Evolutionary conservation across 495 filamentous ascomycete species (phyloP), one percentile per base, ranked within the genome.

Genomic region (Podospora anserina): DNA sequence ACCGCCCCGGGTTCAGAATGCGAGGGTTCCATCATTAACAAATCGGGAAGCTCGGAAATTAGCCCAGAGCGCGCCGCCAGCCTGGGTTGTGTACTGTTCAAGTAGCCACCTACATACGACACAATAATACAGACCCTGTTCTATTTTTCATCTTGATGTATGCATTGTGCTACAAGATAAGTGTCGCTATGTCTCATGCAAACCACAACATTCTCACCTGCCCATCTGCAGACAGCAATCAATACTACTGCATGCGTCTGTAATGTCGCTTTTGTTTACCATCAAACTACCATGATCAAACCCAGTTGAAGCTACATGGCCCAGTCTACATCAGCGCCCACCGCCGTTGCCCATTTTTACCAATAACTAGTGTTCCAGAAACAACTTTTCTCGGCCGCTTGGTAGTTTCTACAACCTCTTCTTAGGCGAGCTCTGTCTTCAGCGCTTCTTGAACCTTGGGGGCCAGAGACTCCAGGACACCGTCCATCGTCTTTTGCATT

Each of bases 401-500:
- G 19, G 15, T 5, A 49, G 3, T 49, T 49, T 6, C 5, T 49
- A 9, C 7, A 39, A 49, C 30, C 30, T 5, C 9, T 9, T 49
- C 15, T 49, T 49, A 49, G 39, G 83, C 84, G 68, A 92, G 90
- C 65, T 87, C 86, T 16, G 85, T 75, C 60, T 90, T 87, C 67
- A 96, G 81, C 64, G 90, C 85, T 70, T 90, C 86, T 58, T 84
- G 82, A 44, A 88, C 80, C 74, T 90, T 85, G 53, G 87, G 77
- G 5, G 87, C 80, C 44, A 82, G 59, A 27, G 92, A 83, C 9
- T 82, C 81, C 66, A 86, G 77, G 27, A 85, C 77, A 30, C 77
- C 82, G 63, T 86, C 85, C 27, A 93, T 79, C 32, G 87, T 82
- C 72, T 88, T 83, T 64, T 86, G 89, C 78, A 97, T 88, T 68